Evolutionary conservation across 176 grass and related monocot species (phyloP), one percentile per base, ranked within the genome.

Genomic region (Zizania latifolia): DNA sequence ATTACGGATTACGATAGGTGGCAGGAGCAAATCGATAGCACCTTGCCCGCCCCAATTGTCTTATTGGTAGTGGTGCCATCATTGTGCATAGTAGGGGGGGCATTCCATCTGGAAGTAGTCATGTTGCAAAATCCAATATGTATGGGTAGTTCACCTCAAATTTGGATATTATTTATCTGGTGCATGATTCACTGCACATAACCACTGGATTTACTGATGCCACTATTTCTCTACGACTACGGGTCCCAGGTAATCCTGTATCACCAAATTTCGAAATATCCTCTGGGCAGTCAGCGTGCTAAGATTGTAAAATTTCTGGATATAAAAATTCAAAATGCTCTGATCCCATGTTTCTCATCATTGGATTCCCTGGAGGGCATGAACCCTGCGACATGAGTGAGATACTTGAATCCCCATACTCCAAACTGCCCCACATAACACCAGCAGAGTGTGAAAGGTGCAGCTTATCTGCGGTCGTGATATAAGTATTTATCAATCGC

Each of bases 11-110:
- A 21, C n/a, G 16, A 7, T 41, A 70, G 65, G 78, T 82, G 78
- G 72, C 86, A 61, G 80, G 86, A 87, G 74, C 79, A 73, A 62
- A 76, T 66, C 39, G 81, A 65, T 55, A 66, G 5, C 13, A 33
- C 37, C 65, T 41, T 45, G 22, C 50, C 86, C 53, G 48, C 81
- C 72, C 92, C 88, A 94, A 75, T 91, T 94, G 79, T 78, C 64
- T 30, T 50, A 69, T 4, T 68, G 71, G 61, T 83, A 71, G 26
- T 23, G 35, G 56, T 35, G 72, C 65, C 44, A 80, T 71, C 33
- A 31, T 68, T 87, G 65, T 83, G 67, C 76, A 65, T 88, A 81
- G 48, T 63, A 85, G 68, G 62, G n/a, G n/a, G 54, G 36, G 41
- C 46, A 53, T 40, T 9, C 10, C 24, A 33, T 16, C 35, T 78